A percentile compares a stretch with the other conserved stretches of the same genome.
Conservation (phyloP, 306 rosid species). For the Hippophae gyantsensis region DNA sequence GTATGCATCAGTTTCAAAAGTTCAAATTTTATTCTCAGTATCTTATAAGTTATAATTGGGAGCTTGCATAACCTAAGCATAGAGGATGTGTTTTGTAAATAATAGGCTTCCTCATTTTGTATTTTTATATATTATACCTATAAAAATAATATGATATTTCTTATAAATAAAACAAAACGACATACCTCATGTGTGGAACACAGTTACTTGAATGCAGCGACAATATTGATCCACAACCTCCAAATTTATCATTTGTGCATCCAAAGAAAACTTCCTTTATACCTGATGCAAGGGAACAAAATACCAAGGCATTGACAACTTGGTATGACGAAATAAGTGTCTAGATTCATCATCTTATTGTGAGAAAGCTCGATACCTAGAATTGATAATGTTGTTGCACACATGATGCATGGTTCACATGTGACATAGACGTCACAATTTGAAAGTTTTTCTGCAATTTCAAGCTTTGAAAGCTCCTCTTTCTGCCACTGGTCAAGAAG, state of each 20-base stretch:
- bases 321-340: too few species aligned
- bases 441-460: conserved; percentile 56
- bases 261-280: conserved; percentile 82
- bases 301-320: conserved; percentile 6
- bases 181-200: too few species aligned
- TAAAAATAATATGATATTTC: too few species aligned
- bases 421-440: conserved; percentile 73
- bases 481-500: conserved; percentile 67
- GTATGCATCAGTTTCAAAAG: too few species aligned
- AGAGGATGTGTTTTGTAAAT: too few species aligned
- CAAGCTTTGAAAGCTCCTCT: conserved; percentile 42
- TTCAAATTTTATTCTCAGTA: too few species aligned
- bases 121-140: too few species aligned
- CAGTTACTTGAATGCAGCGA: conserved; percentile 46
- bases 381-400: conserved; percentile 73
- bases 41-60: too few species aligned
- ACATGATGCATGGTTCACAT: conserved; percentile 97
- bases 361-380: conserved; percentile 29
- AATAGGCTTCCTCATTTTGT: too few species aligned
- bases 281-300: conserved; percentile 30
- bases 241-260: conserved; percentile 87
- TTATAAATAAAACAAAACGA: too few species aligned
- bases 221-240: conserved; percentile 94
- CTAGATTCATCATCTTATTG: too few species aligned
- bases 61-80: too few species aligned